phyloP scores from a whole-genome alignment of 1,284 basidiomycete genomes.

The Malassezia sympodialis region DNA sequence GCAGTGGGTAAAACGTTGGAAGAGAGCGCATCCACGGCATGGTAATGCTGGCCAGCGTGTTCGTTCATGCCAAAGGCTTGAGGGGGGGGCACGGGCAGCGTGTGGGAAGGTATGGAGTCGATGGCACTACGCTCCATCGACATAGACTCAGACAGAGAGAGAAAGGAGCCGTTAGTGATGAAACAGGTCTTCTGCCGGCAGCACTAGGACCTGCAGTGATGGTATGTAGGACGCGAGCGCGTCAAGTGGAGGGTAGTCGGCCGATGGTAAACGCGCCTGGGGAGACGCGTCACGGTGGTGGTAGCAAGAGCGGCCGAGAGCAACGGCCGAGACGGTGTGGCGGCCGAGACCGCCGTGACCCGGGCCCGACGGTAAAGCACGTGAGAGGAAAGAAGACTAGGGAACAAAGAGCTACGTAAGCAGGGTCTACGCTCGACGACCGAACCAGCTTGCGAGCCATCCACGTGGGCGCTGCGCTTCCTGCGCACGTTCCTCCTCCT shows the following conservation, averaged over 20 bases:
- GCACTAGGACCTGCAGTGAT: neutral
- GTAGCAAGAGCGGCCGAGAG: slow-evolving; percentile 16
- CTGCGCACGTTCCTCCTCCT: slow-evolving; percentile 29
- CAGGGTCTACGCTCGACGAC: neutral
- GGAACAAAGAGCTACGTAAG: slow-evolving; percentile 1
- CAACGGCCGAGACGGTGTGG: slow-evolving; percentile 2
- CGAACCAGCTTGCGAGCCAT: slow-evolving; percentile 46
- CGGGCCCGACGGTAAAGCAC: neutral
- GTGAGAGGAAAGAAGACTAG: slow-evolving; percentile 2
- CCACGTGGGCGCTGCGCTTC: slow-evolving; percentile 7
- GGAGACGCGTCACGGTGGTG: slow-evolving; percentile 15
- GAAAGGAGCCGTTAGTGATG: neutral
- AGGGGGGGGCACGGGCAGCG: slow-evolving; percentile 12
- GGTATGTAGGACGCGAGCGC: neutral
- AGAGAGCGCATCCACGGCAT: slow-evolving; percentile 17
- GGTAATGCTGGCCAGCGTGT: slow-evolving; percentile 17
- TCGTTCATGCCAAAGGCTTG: slow-evolving; percentile 16
- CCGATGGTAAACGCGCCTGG: slow-evolving; percentile 12
- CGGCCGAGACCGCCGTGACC: slow-evolving; percentile 4
- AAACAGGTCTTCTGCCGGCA: neutral
- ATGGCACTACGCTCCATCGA: slow-evolving; percentile 6
- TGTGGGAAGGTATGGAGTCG: slow-evolving; percentile 14
- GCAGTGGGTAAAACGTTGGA: slow-evolving; percentile 13
- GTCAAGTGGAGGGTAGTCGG: slow-evolving; percentile 18
- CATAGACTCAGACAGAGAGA: neutral